Evolutionary conservation across 2,329 filamentous ascomycete species (phyloP), one percentile per base, ranked within the genome.

Genomic region (Beauveria scarabaeidicola): DNA sequence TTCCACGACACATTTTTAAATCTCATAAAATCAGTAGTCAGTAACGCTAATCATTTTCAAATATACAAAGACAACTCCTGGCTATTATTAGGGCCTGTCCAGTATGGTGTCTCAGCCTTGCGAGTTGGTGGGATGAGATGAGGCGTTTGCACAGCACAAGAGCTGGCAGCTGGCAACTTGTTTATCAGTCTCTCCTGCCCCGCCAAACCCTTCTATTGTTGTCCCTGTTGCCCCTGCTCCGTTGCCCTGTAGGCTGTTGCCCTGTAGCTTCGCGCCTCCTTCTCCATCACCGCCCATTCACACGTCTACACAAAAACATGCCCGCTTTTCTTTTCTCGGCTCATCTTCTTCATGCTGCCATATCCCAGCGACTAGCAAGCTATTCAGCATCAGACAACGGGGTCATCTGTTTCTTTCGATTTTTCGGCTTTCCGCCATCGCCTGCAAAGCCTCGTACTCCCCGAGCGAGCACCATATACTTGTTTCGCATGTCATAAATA

Each of bases 201-300:
- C 43, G 43, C 43, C 43, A 46, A 46, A 46, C 9, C 11, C 21
- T 21, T 11, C 41, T 21, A 13, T 21, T 19, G 19, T 43, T 21
- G 41, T 44, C 13, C 11, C 40, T 41, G 40, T 41, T n/a, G 15
- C 40, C n/a, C 15, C 40, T n/a, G n/a, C n/a, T n/a, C n/a, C n/a
- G n/a, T 9, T 36, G 32, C 32, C 23, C 23, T 23, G 23, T 23
- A 23, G n/a, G n/a, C n/a, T n/a, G n/a, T n/a, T n/a, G 25, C 52
- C 52, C 52, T 54, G 13, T 23, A 11, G 17, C 40, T 29, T 25
- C 13, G 27, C 52, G 29, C 43, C 52, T 46, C 40, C 6, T 47
- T 44, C 41, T n/a, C 36, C 47, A 61, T 61, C 53, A 61, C 59
- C 59, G 48, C 59, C 58, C 32, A 56, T 53, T 52, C 53, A 56